phyloP scores from a whole-genome alignment of 441 rosid genomes.

The Omphalea diandra region DNA sequence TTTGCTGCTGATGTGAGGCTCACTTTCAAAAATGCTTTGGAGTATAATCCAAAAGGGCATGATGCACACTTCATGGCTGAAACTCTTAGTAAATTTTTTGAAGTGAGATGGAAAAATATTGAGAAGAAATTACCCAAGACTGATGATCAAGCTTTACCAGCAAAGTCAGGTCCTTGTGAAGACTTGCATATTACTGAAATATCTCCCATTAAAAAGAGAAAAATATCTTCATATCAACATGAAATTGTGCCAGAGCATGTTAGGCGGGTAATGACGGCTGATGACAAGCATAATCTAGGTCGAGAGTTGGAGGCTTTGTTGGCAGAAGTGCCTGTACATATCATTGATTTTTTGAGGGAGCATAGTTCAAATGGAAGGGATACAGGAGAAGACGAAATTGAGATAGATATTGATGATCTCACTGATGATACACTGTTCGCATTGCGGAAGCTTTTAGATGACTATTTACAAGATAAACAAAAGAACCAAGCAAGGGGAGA shows the following conservation, averaged over 20 bases:
- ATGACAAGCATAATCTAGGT: constrained; percentile 56
- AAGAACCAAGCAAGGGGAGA: constrained; percentile 48
- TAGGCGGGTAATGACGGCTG: constrained; percentile 49
- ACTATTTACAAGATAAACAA: constrained; percentile 52
- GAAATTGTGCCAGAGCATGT: constrained; percentile 42
- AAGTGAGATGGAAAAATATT: constrained; percentile 70
- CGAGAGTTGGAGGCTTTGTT: constrained; percentile 55
- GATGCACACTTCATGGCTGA: constrained; percentile 72
- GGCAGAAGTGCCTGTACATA: constrained; percentile 63
- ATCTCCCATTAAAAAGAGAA: constrained; percentile 43
- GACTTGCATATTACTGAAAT: constrained; percentile 34
- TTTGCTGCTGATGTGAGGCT: constrained; percentile 78
- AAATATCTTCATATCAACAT: constrained; percentile 34
- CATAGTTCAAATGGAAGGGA: constrained; percentile 49
- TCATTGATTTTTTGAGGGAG: constrained; percentile 63
- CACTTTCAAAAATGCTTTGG: constrained; percentile 73
- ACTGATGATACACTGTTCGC: constrained; percentile 59
- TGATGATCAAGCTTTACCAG: constrained; percentile 27
- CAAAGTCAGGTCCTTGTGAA: constrained; percentile 28
- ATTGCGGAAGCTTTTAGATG: constrained; percentile 75
- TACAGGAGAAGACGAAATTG: constrained; percentile 69
- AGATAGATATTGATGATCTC: constrained; percentile 78
- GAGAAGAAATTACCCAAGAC: constrained; percentile 65
- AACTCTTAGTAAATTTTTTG: constrained; percentile 60
- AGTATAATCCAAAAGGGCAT: constrained; percentile 74